Base-by-base conservation (phyloP, 371 early-diverging fungal species). In the Dinochytrium kinnereticum region DNA sequence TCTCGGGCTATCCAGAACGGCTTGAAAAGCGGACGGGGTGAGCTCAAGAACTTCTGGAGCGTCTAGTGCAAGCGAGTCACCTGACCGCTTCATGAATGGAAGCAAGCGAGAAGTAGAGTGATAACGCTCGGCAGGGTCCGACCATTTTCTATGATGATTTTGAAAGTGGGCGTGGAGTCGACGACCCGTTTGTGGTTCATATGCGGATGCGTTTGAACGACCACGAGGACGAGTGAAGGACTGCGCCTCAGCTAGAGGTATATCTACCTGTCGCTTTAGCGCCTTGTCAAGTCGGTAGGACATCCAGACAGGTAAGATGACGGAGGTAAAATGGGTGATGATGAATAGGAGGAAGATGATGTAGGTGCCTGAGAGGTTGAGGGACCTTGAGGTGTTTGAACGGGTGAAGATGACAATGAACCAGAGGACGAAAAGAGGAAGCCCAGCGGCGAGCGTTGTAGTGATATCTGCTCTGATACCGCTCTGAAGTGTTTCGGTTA, bases 331-430 rank as follows among this genome's bases (percentile, higher is more conserved):
- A 15, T 66, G 66, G 66, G 66, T 44, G 7, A 44, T 15, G 2
- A 66, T 21, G 28, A 66, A 40, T 2, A 66, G 24, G 44, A 40
- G 7, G 30, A 66, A 38, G 38, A 37, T 17, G 44, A 66, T 37
- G 37, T 37, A 40, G 44, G 66, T 66, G 10, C 44, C 38, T 3
- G 66, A 30, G 26, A 66, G 66, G 40, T 2, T 30, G 30, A 17
- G 38, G 66, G 10, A 13, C 34, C 13, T 64, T 15, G 24, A 2
- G 38, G 66, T 10, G 24, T 17, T 26, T 10, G 2, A 26, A 24
- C 44, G 44, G 44, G 44, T 44, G 44, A 44, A 66, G 66, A 66
- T 38, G 44, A 40, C 17, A 66, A 66, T 28, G 66, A 66, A 44
- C 66, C 66, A 66, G n/a, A 44, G 5, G 40, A 66, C 66, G 28